phyloP scores from a whole-genome alignment of 352 stramenopile species.

The Thalassiosira delicatula region DNA sequence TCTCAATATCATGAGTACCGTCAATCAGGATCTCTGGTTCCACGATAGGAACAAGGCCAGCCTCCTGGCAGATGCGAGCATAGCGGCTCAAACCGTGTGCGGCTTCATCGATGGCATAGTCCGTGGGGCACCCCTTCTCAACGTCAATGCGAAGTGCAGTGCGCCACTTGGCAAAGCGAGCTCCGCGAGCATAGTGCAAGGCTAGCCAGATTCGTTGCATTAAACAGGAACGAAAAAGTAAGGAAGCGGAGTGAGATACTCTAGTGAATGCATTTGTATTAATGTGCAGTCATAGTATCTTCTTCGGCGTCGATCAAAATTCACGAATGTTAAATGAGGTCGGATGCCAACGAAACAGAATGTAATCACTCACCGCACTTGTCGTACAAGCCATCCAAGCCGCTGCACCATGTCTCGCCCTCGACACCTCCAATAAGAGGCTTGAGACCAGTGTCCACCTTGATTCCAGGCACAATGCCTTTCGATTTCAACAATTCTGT shows the following conservation, averaged over 20 bases:
- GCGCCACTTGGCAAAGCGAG: conserved; percentile 86
- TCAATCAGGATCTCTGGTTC: conserved; percentile 87
- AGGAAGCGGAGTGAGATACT: no score
- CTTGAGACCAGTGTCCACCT: conserved; percentile 85
- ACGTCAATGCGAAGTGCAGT: conserved; percentile 64
- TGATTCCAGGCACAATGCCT: conserved; percentile 85
- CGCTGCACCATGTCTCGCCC: conserved; percentile 84
- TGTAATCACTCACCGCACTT: conserved; percentile 78
- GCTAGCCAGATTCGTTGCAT: no score
- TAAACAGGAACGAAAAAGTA: no score
- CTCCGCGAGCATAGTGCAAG: conserved; percentile 80
- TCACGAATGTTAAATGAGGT: no score
- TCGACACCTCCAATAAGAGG: conserved; percentile 67
- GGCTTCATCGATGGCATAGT: conserved; percentile 68
- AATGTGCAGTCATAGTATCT: no score
- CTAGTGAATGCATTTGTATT: no score
- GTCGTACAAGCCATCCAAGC: conserved; percentile 82
- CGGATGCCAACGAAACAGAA: no score
- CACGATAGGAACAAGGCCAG: conserved; percentile 85
- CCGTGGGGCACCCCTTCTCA: conserved; percentile 37
- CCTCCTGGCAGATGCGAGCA: conserved; percentile 83
- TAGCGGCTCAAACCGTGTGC: conserved; percentile 73
- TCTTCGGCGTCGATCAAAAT: no score
- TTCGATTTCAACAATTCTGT: conserved; percentile 77
- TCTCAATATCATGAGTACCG: conserved; percentile 81